Conservation (phyloP, 2,329 filamentous ascomycete species). For the Helminthosporium solani region DNA sequence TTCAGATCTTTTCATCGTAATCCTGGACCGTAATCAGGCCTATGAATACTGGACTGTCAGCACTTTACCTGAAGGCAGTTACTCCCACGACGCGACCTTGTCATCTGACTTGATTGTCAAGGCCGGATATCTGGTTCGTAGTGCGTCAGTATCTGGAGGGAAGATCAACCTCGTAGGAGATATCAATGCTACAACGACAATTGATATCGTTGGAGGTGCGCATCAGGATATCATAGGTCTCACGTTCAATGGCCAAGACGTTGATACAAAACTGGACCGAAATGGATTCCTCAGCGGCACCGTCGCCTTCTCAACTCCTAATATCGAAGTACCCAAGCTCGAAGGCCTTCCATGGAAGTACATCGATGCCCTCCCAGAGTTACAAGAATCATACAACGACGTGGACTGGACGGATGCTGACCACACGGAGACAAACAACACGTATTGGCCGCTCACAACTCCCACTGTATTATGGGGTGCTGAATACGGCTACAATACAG, state of each 20-base stretch:
- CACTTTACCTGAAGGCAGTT: conserved; percentile 14
- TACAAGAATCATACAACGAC: conserved; percentile 65
- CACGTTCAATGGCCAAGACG: conserved; percentile 55
- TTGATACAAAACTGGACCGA: conserved; percentile 42
- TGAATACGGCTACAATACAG: conserved; percentile 71
- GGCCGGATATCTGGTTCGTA: conserved; percentile 63
- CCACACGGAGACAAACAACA: conserved; percentile 59
- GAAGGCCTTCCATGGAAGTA: conserved; percentile 63
- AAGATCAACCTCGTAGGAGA: conserved; percentile 67
- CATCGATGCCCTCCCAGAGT: conserved; percentile 68
- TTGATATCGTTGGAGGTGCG: conserved; percentile 67
- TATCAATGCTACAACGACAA: conserved; percentile 64
- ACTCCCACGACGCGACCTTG: conserved; percentile 14
- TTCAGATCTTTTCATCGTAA: conserved; percentile 52
- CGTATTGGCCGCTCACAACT: conserved; percentile 33
- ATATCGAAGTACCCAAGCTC: conserved; percentile 58
- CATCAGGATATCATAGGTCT: conserved; percentile 52
- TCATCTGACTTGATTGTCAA: conserved; percentile 54
- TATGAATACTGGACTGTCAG: conserved; percentile 66
- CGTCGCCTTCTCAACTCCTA: conserved; percentile 52
- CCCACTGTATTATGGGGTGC: conserved; percentile 59
- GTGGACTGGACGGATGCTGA: conserved; percentile 63
- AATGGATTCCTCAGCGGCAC: conserved; percentile 53
- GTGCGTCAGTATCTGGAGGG: conserved; percentile 53
- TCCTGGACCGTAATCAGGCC: conserved; percentile 62